Conservation (phyloP, 2,329 filamentous ascomycete species). For the Pleoardoris graminearum region DNA sequence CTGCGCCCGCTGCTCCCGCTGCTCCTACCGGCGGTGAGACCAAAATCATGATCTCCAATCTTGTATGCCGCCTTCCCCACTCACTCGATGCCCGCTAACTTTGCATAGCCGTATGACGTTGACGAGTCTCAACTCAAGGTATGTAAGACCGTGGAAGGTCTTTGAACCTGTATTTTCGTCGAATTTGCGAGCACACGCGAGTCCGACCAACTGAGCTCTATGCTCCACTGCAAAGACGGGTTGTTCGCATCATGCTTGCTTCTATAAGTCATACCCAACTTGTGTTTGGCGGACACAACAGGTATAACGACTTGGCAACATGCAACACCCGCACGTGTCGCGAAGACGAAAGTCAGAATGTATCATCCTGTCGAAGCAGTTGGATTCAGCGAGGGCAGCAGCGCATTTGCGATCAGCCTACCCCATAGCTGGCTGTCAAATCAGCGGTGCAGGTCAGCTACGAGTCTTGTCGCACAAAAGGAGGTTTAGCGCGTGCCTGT, state of each 20-base stretch:
- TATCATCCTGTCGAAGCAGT: conserved; percentile 19
- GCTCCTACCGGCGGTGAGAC: conserved; percentile 69
- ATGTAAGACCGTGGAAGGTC: conserved; percentile 76
- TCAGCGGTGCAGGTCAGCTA: conserved; percentile 19
- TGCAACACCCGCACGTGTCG: conserved; percentile 34
- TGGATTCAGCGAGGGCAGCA: conserved; percentile 19
- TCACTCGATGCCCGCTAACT: conserved; percentile 51
- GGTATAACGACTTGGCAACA: conserved; percentile 36
- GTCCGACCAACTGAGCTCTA: conserved; percentile 33
- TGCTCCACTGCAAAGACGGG: conserved; percentile 23
- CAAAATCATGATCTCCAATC: conserved; percentile 98
- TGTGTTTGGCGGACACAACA: conserved; percentile 38
- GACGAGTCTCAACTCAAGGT: conserved; percentile 99
- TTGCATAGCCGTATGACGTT: conserved; percentile 83
- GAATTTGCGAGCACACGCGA: conserved; percentile 36
- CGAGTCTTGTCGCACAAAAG: conserved; percentile 8
- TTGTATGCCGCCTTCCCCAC: conserved; percentile 65
- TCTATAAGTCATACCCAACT: conserved; percentile 29
- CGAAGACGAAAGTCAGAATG: conserved; percentile 32
- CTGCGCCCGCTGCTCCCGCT: conserved; percentile 66
- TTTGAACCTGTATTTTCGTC: conserved; percentile 45
- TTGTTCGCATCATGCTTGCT: conserved; percentile 34
- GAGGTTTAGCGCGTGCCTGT: conserved; percentile 3
- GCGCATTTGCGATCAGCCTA: conserved; percentile 18
- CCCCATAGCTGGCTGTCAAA: conserved; percentile 3